Conservation (phyloP, 495 filamentous ascomycete species). For the Penicillium fimorum region DNA sequence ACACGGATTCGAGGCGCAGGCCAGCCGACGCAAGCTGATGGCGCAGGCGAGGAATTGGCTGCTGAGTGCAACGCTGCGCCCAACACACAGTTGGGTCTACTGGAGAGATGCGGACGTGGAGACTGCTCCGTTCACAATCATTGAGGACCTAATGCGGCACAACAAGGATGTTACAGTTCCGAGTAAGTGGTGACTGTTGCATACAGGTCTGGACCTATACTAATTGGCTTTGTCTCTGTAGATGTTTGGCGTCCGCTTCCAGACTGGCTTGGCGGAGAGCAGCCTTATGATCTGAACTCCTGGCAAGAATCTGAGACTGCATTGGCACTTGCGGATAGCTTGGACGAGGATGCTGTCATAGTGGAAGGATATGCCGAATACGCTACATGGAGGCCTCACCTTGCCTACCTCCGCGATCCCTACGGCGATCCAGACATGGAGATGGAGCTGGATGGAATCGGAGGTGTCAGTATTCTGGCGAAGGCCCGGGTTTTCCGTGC, state of each 20-base stretch:
- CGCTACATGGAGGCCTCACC: slow-evolving; percentile 95
- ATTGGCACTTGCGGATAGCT: slow-evolving; percentile 84
- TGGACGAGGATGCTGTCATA: slow-evolving; percentile 98
- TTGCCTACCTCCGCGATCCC: slow-evolving; percentile 94
- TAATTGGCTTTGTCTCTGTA: slow-evolving; percentile 33
- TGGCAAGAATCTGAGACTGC: slow-evolving; percentile 99
- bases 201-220: background rate
- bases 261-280: slow-evolving; percentile 98
- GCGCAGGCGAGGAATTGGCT: slow-evolving; percentile 98
- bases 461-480: slow-evolving; percentile 94
- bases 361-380: slow-evolving; percentile 99
- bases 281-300: slow-evolving; percentile 97
- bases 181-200: slow-evolving; percentile 63
- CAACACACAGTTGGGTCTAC: slow-evolving; percentile 98
- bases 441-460: slow-evolving; percentile 98
- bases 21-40: slow-evolving; percentile 91
- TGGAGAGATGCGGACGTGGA: slow-evolving; percentile 99
- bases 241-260: slow-evolving; percentile 98
- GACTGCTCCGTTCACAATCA: slow-evolving; percentile 90
- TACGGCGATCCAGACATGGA: slow-evolving; percentile 99
- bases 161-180: slow-evolving; percentile 99
- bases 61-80: slow-evolving; percentile 86
- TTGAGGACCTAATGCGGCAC: slow-evolving; percentile 98
- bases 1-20: slow-evolving; percentile 97
- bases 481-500: slow-evolving; percentile 93